These are phyloP conservation scores for Akanthomyces dipterigenus DNA, from an alignment of 2,329 filamentous ascomycete genomes.

Conservation along the genomic window DNA sequence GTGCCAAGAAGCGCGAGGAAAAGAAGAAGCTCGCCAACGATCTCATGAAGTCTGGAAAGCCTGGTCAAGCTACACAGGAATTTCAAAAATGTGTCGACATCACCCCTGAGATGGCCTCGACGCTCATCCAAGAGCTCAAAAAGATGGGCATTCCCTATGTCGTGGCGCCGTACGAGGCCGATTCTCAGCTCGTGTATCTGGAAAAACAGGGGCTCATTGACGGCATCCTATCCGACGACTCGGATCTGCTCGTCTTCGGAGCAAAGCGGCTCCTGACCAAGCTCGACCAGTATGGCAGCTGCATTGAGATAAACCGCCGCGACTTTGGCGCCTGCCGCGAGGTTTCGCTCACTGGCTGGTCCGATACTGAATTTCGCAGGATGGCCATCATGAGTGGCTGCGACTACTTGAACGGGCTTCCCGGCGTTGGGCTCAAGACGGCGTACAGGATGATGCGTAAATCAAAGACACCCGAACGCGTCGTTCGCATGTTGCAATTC, in stretches of 20 bases:
- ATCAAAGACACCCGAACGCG: slow-evolving; percentile 77
- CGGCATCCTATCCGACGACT: slow-evolving; percentile 93
- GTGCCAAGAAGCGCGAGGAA: slow-evolving; percentile 68
- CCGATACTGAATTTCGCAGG: slow-evolving; percentile 79
- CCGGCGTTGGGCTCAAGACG: slow-evolving; percentile 84
- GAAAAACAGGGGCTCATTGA: slow-evolving; percentile 77
- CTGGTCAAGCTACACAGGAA: slow-evolving; percentile 72
- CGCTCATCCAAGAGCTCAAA: slow-evolving; percentile 88
- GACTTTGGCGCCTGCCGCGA: slow-evolving; percentile 88
- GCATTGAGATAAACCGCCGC: slow-evolving; percentile 80
- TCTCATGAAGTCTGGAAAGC: slow-evolving; percentile 73
- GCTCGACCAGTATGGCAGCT: slow-evolving; percentile 87
- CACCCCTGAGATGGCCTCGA: slow-evolving; percentile 89
- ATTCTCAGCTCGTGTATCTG: slow-evolving; percentile 92
- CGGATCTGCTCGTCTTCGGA: slow-evolving; percentile 90
- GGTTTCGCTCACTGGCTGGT: slow-evolving; percentile 85
- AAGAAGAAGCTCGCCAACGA: slow-evolving; percentile 71
- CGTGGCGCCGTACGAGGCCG: slow-evolving; percentile 94
- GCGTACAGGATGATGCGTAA: slow-evolving; percentile 86
- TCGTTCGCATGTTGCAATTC: slow-evolving; percentile 78
- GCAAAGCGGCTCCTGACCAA: slow-evolving; percentile 88
- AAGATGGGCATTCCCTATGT: slow-evolving; percentile 73
- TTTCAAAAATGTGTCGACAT: slow-evolving; percentile 94
- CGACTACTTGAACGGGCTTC: slow-evolving; percentile 85
- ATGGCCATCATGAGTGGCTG: slow-evolving; percentile 98